Percentiles rank a stretch among this genome's conserved stretches.
Evolutionary conservation across 768 basidiomycete genomes (phyloP).

Genomic region (Lentinus tigrinus): DNA sequence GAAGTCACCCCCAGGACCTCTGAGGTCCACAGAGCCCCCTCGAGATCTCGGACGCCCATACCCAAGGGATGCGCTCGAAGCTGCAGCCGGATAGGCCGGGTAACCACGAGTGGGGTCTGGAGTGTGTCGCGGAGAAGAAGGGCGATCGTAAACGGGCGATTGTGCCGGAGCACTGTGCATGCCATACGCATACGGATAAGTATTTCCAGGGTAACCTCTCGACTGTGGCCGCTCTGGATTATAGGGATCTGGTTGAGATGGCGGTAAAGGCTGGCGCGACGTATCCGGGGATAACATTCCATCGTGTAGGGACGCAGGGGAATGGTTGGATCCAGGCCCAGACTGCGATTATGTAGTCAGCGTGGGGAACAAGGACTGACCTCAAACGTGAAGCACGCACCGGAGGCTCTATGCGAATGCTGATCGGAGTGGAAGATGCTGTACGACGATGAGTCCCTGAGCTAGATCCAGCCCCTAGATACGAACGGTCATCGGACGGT

Average conservation of each 20-base stretch:
- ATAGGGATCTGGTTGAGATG: not conserved
- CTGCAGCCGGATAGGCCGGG: conserved; percentile 6
- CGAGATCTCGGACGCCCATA: conserved; percentile 3
- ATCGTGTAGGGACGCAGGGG: conserved; percentile 10
- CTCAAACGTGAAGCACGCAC: conserved; percentile 17
- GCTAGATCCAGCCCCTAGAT: conserved; percentile 8
- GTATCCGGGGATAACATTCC: conserved; percentile 23
- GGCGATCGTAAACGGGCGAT: not conserved
- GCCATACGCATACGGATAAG: not conserved
- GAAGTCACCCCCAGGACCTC: not conserved
- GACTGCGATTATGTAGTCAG: conserved; percentile 13
- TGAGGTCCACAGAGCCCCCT: not conserved
- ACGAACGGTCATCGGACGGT: conserved; percentile 7
- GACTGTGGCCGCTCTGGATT: conserved; percentile 15
- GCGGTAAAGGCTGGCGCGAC: conserved; percentile 5
- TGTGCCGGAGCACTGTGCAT: not conserved
- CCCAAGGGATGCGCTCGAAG: not conserved
- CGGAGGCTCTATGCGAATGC: conserved; percentile 24
- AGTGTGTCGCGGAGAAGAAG: conserved; percentile 6
- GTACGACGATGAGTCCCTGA: conserved; percentile 3
- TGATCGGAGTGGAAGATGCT: conserved; percentile 12
- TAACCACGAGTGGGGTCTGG: conserved; percentile 4
- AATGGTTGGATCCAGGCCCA: conserved; percentile 19
- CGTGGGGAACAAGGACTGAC: not conserved
- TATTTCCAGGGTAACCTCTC: not conserved